A percentile compares a stretch with the other conserved stretches of the same genome.
These are phyloP conservation scores for Atkinsonella hypoxylon DNA, from an alignment of 2,329 filamentous ascomycete species.

Conservation along the genomic window DNA sequence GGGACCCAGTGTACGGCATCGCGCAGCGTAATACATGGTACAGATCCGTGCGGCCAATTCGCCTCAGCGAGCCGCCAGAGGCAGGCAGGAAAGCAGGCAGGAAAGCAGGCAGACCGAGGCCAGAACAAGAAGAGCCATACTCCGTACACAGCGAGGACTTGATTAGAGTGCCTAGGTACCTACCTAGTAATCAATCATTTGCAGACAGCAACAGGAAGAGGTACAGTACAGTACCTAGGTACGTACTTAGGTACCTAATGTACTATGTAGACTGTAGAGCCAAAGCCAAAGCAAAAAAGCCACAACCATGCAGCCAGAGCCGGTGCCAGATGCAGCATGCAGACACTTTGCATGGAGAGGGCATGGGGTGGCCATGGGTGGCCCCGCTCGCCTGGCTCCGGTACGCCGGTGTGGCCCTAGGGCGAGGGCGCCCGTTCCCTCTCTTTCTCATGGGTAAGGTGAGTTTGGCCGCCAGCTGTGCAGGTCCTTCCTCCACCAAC, in stretches of 20 bases:
- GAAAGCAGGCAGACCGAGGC: too few species aligned
- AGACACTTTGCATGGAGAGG: conserved; percentile 6
- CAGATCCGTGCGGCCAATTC: neutral
- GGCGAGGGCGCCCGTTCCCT: conserved; percentile 22
- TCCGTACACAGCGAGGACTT: too few species aligned
- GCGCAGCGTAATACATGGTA: neutral
- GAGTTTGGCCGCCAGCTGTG: conserved; percentile 27
- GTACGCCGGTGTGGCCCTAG: conserved; percentile 19
- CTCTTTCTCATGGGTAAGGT: conserved; percentile 30
- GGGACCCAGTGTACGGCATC: neutral
- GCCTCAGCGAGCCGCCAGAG: neutral
- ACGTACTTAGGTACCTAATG: neutral
- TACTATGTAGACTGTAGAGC: neutral
- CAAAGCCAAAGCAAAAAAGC: neutral
- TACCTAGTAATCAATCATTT: too few species aligned
- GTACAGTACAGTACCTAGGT: neutral
- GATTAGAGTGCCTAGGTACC: too few species aligned
- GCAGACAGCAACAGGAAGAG: too few species aligned
- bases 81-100: too few species aligned
- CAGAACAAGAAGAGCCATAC: too few species aligned
- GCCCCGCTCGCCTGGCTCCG: conserved; percentile 12
- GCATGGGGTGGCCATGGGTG: conserved; percentile 12
- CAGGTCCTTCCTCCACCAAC: conserved; percentile 28
- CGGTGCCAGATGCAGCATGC: conserved; percentile 5
- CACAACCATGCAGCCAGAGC: neutral